Conservation (phyloP, 495 filamentous ascomycete genomes). For the Penicillium macrosclerotiorum region DNA sequence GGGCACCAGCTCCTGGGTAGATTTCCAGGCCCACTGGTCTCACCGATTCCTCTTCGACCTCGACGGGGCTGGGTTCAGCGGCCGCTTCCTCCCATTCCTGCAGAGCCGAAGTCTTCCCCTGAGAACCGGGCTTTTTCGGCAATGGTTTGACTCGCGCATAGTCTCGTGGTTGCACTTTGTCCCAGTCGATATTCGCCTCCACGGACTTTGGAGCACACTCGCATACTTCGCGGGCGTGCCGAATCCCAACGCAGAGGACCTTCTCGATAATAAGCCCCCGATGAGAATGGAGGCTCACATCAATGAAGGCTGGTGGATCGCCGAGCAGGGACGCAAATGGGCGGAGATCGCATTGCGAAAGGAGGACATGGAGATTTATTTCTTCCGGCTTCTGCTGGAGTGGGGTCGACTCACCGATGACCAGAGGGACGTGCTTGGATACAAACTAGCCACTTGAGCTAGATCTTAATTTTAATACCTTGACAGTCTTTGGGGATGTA, state of each 20-base stretch:
- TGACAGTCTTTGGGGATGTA: not conserved
- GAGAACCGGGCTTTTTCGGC: slow-evolving; percentile 61
- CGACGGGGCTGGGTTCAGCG: slow-evolving; percentile 65
- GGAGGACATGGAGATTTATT: slow-evolving; percentile 82
- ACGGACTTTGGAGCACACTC: slow-evolving; percentile 62
- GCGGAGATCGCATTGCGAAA: slow-evolving; percentile 61
- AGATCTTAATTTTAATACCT: not conserved
- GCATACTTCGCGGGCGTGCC: slow-evolving; percentile 58
- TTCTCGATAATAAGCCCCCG: slow-evolving; percentile 6
- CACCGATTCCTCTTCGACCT: slow-evolving; percentile 67
- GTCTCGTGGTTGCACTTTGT: slow-evolving; percentile 77
- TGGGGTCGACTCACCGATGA: slow-evolving; percentile 69
- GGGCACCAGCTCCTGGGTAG: slow-evolving; percentile 32
- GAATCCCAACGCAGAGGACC: not conserved
- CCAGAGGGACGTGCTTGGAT: slow-evolving; percentile 57
- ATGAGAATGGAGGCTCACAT: slow-evolving; percentile 35
- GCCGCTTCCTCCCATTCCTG: slow-evolving; percentile 62
- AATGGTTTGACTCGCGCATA: slow-evolving; percentile 73
- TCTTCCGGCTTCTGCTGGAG: slow-evolving; percentile 75
- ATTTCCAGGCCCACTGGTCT: slow-evolving; percentile 61
- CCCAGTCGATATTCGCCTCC: slow-evolving; percentile 66
- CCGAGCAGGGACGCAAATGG: slow-evolving; percentile 65
- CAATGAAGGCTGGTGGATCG: slow-evolving; percentile 59
- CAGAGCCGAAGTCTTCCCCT: slow-evolving; percentile 63
- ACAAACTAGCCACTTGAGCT: slow-evolving; percentile 19